Evolutionary conservation across 345 rosid species (phyloP), one percentile per base, ranked within the genome.

Genomic region (Zanthoxylum bungeanum): DNA sequence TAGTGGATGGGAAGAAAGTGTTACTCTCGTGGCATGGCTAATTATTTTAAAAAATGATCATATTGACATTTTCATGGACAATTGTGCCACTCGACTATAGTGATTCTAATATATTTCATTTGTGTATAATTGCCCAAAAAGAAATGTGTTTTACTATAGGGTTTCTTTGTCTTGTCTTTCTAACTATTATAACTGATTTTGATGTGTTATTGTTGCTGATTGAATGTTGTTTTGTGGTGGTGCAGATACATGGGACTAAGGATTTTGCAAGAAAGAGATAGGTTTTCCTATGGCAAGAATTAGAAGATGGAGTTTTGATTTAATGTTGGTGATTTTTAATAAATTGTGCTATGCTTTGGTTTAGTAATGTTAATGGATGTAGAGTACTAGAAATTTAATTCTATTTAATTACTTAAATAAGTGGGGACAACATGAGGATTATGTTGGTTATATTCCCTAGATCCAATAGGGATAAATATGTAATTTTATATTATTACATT

Each of bases 191-290:
- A 2, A 10, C 0, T 25, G 24, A 16, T 8, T 12, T 12, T 24
- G 7, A 61, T 9, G 31, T 3, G 50, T 11, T 16, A 5, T 11
- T 39, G 49, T 8, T 24, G 49, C 28, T 6, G 24, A 39, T 6
- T 21, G 10, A 24, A 62, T 1, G 4, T 4, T 3, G 17, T 57
- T 34, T 55, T 59, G 21, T 27, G 31, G 21, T 27, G 31, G 9
- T 78, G 55, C 77, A 83, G 89, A 70, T 85, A 85, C 71, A 81
- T 83, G 84, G 89, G 89, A 25, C 33, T 73, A 17, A 79, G 27
- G 82, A 85, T 85, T 57, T 64, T 75, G 60, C 69, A 73, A 1
- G 66, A 60, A 11, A 71, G 67, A 16, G 47, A 16, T 9, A 60
- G 44, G 25, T 19, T 49, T 22, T 34, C 60, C 19, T 0, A 24